Percentiles rank a stretch among this genome's conserved stretches.
These are phyloP conservation scores for Populus alba DNA, from an alignment of 345 rosid species.

Conservation along the genomic window DNA sequence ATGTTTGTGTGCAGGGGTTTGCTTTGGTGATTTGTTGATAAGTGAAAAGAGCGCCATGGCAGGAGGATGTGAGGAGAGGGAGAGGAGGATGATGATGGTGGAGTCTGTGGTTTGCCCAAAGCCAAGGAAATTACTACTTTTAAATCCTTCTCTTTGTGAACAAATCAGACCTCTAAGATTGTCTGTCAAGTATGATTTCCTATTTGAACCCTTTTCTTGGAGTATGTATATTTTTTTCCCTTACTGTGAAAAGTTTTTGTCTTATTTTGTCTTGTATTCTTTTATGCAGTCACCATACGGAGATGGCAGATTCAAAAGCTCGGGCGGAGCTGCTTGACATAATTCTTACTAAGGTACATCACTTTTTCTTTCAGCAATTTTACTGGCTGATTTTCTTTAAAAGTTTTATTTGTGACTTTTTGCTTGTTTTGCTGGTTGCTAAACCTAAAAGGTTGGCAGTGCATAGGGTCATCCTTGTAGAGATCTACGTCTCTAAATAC, in stretches of 20 bases:
- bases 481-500: neutral
- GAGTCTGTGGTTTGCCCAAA: conserved; percentile 59
- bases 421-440: conserved; percentile 1
- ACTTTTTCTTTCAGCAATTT: neutral
- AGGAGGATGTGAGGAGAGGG: conserved; percentile 39
- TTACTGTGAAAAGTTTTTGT: neutral
- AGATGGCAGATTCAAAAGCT: conserved; percentile 48
- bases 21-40: conserved; percentile 9
- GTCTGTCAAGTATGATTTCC: conserved; percentile 22
- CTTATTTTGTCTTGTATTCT: neutral
- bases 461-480: neutral
- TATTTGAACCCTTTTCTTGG: neutral
- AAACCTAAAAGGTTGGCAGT: neutral
- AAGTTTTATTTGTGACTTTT: neutral
- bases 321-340: conserved; percentile 69
- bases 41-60: conserved; percentile 34
- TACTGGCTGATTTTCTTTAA: neutral
- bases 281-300: conserved; percentile 34
- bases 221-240: neutral
- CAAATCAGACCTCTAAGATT: conserved; percentile 27
- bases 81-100: conserved; percentile 18
- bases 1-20: neutral
- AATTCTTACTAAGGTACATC: conserved; percentile 49
- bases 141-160: conserved; percentile 30
- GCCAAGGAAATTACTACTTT: conserved; percentile 47